phyloP scores from a whole-genome alignment of 768 basidiomycete species.

The Ephemerocybe angulata region DNA sequence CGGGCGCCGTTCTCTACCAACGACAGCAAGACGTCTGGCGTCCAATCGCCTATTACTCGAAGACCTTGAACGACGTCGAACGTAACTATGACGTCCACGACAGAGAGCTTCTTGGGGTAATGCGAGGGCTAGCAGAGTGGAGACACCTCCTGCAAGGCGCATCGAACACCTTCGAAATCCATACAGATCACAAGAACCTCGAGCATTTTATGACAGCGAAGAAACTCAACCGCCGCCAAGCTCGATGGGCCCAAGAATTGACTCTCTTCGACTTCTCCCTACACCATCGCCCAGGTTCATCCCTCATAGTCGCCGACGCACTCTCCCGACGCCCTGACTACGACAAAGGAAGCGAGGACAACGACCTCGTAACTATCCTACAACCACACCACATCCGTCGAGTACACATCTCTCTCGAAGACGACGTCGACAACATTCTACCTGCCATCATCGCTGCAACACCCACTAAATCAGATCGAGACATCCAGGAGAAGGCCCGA shows the following conservation, averaged over 20 bases:
- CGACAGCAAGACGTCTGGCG: slow-evolving; percentile 22
- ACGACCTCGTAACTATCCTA: no score
- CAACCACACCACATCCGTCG: no score
- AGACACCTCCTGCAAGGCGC: slow-evolving; percentile 22
- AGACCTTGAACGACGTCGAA: slow-evolving; percentile 27
- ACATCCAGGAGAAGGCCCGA: no score
- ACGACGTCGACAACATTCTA: no score
- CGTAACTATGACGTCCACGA: slow-evolving; percentile 36
- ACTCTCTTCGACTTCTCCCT: slow-evolving; percentile 33
- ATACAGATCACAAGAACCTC: slow-evolving; percentile 38
- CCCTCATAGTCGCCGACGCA: no score
- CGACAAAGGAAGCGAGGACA: no score
- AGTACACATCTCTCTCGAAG: no score
- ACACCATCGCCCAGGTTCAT: no score
- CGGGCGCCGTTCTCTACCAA: slow-evolving; percentile 27
- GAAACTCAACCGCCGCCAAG: slow-evolving; percentile 39
- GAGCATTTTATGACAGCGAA: slow-evolving; percentile 38
- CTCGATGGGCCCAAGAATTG: slow-evolving; percentile 36
- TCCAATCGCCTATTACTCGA: slow-evolving; percentile 38
- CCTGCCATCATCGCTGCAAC: no score
- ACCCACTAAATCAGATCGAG: no score
- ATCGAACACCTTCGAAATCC: slow-evolving; percentile 21
- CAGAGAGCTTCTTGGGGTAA: slow-evolving; percentile 41
- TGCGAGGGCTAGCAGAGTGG: slow-evolving; percentile 32
- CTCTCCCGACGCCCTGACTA: no score